Base-by-base conservation (phyloP, 1,284 basidiomycete genomes). In the Phellopilus nigrolimitatus region DNA sequence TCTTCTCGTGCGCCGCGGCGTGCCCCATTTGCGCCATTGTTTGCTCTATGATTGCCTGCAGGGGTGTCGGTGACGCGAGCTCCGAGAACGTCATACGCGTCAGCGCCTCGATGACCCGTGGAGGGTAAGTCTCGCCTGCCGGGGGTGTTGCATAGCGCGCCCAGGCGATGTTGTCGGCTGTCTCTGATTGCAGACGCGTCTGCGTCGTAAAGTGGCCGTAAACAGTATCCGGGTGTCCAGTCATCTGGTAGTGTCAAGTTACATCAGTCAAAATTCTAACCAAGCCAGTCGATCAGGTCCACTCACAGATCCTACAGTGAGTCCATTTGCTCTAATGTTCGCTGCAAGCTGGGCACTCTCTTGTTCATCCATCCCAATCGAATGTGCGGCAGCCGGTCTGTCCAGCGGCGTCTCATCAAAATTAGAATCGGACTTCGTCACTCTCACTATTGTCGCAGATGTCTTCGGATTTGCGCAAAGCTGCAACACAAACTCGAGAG, bases 401-500 rank as follows among this genome's bases (percentile, higher is more conserved):
- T 61, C 63, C 45, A 65, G 47, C 28, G 58, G 47, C 13, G 13
- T 25, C 17, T 27, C 41, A 10, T 45, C 31, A 10, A 33, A 31
- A 22, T 47, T 56, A 12, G 64, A 63, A 40, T 75, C 80, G 53
- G 59, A 69, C 69, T 76, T 82, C 58, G 61, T 68, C 47, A 92
- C 65, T 57, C 82, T 73, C 24, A 91, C 64, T 2, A 92, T 77
- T 3, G 76, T 80, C 8, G 76, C 79, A 13, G 67, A 71, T 34
- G 82, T 73, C 47, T 65, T 63, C 21, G 70, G 64, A 59, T 79
- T 73, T 21, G 68, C 58, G 56, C 79, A 81, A 27, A 84, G 68
- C 65, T 84, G 81, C 10, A 79, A 69, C n/a, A 79, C 74, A 52
- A 84, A 72, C 44, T 75, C 70, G 24, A 87, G 68, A 2, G 79